These are phyloP conservation scores for Ophiocytium majus DNA, from an alignment of 352 stramenopile genomes.

Conservation along the genomic window DNA sequence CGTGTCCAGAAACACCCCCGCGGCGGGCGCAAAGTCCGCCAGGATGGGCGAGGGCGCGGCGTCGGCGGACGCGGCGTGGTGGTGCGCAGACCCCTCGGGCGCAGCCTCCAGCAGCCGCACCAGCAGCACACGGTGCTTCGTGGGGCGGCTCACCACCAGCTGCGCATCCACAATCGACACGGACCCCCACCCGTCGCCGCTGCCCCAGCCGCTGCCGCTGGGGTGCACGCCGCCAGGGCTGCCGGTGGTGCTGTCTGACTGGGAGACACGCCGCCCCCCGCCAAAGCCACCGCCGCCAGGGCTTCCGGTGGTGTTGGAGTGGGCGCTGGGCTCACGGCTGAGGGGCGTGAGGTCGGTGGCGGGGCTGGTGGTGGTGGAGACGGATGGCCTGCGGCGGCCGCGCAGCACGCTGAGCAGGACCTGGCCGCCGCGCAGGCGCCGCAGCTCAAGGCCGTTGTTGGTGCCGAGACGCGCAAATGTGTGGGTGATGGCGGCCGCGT, in stretches of 20 bases:
- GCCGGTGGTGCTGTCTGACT: neutral
- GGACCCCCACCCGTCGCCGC: conserved; percentile 28
- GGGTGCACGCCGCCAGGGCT: neutral
- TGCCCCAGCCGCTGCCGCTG: conserved; percentile 19
- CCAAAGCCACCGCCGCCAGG: no score
- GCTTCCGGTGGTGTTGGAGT: neutral
- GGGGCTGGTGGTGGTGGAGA: neutral
- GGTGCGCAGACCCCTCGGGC: neutral
- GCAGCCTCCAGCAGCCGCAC: conserved; percentile 24
- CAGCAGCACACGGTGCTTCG: conserved; percentile 42
- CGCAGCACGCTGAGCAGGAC: conserved; percentile 43
- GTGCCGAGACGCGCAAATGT: conserved; percentile 1
- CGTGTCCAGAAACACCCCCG: conserved; percentile 28
- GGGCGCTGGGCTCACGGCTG: neutral
- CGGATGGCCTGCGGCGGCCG: neutral
- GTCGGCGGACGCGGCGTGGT: conserved; percentile 13
- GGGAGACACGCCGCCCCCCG: neutral
- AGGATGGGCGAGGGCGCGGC: neutral
- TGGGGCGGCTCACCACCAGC: conserved; percentile 37
- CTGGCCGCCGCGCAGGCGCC: conserved; percentile 34
- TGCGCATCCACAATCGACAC: conserved; percentile 40
- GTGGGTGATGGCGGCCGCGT: conserved; percentile 28
- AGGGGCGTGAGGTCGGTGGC: neutral
- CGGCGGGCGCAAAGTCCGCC: conserved; percentile 20
- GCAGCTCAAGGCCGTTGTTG: conserved; percentile 37